phyloP scores from a whole-genome alignment of 2,329 filamentous ascomycete genomes.

The Xylaria arbuscula region DNA sequence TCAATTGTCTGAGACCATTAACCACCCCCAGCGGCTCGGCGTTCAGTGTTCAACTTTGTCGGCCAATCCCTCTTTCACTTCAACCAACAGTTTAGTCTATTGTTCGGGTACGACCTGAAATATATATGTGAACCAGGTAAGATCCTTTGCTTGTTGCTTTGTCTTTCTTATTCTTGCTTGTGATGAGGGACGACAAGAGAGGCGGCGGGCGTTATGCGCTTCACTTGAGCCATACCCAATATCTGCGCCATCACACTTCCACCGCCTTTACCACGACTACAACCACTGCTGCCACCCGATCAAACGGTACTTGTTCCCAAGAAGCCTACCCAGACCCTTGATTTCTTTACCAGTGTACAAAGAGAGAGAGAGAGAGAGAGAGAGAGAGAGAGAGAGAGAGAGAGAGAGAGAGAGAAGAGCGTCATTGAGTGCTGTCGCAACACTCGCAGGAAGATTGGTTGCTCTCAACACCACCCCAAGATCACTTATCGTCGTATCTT shows the following conservation, averaged over 20 bases:
- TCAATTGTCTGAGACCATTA: background rate
- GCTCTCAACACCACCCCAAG: too few species aligned
- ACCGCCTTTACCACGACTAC: too few species aligned
- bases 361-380: too few species aligned
- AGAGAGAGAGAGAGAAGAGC: too few species aligned
- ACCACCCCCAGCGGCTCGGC: background rate
- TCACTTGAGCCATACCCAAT: background rate
- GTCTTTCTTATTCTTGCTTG: background rate
- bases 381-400: too few species aligned
- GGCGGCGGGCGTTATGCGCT: conserved; percentile 5
- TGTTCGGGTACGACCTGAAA: background rate
- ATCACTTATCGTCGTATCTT: too few species aligned
- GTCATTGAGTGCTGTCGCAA: too few species aligned
- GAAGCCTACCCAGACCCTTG: too few species aligned
- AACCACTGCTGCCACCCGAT: too few species aligned
- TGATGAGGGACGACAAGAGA: background rate
- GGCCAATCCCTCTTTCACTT: background rate
- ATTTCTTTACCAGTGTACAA: too few species aligned
- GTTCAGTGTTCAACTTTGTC: background rate
- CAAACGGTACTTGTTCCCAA: too few species aligned
- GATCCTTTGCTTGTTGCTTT: background rate
- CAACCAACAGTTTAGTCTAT: background rate
- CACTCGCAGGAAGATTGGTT: too few species aligned
- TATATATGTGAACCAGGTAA: conserved; percentile 2
- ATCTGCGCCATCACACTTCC: background rate